phyloP scores from a whole-genome alignment of 2,329 filamentous ascomycete species.

The Hymenoscyphus fraxineus region DNA sequence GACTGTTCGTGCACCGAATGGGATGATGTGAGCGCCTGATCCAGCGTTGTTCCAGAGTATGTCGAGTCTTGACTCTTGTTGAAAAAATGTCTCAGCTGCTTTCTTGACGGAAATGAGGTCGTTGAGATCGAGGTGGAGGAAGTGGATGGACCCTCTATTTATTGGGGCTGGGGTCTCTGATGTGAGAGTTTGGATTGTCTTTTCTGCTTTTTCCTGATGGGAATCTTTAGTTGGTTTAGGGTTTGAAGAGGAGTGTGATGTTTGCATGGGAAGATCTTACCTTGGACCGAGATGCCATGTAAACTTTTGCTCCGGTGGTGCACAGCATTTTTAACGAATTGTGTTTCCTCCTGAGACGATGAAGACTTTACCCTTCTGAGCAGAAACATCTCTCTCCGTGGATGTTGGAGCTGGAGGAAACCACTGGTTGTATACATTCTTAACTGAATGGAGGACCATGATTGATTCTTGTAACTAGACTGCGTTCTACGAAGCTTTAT shows the following conservation, averaged over 20 bases:
- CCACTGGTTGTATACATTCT: neutral
- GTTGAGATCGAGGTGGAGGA: constrained; percentile 36
- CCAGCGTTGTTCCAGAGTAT: constrained; percentile 39
- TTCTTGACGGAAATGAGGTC: constrained; percentile 37
- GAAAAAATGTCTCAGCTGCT: constrained; percentile 34
- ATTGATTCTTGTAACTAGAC: neutral
- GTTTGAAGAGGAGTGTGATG: neutral
- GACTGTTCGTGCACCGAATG: neutral
- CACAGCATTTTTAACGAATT: constrained; percentile 38
- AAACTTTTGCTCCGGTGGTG: constrained; percentile 39
- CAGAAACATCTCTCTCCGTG: constrained; percentile 36
- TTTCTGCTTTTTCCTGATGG: constrained; percentile 33
- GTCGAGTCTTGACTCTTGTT: constrained; percentile 35
- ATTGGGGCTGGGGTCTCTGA: constrained; percentile 31
- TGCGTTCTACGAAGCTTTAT: neutral
- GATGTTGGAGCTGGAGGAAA: constrained; percentile 38
- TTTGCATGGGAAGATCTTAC: neutral
- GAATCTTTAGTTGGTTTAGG: neutral
- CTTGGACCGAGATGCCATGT: constrained; percentile 38
- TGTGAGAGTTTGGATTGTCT: constrained; percentile 34
- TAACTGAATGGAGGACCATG: neutral
- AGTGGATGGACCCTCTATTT: constrained; percentile 29
- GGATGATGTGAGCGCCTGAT: constrained; percentile 5
- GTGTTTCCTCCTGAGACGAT: constrained; percentile 16
- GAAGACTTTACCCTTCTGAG: constrained; percentile 12